phyloP scores from a whole-genome alignment of 2,329 filamentous ascomycete species.

The Epicoccum nigrum region DNA sequence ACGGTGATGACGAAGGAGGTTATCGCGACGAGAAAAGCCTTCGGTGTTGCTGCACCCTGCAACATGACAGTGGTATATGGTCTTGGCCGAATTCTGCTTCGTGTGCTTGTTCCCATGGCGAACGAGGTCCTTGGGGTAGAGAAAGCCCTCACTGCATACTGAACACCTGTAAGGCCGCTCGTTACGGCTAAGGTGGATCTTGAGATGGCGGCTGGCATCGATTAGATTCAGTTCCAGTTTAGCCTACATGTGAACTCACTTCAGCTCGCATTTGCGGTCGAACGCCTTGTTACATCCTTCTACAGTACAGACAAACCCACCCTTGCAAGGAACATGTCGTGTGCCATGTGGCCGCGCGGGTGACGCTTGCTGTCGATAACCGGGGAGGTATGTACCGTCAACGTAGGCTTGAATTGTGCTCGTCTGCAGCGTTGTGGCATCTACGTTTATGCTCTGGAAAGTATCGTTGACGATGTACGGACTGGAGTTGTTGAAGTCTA shows the following conservation, averaged over 20 bases:
- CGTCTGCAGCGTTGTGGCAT: constrained; percentile 37
- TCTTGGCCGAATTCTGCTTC: constrained; percentile 16
- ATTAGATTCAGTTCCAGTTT: constrained; percentile 15
- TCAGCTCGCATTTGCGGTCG: constrained; percentile 43
- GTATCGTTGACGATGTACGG: constrained; percentile 18
- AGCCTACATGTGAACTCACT: constrained; percentile 33
- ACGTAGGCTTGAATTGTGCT: constrained; percentile 36
- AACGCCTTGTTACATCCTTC: constrained; percentile 34
- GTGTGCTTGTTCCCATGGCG: constrained; percentile 40
- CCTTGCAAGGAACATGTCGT: constrained; percentile 33
- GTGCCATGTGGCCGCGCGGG: constrained; percentile 12
- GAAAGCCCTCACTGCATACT: constrained; percentile 39
- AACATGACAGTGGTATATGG: constrained; percentile 29
- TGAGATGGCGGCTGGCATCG: constrained; percentile 38
- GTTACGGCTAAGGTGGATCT: constrained; percentile 33
- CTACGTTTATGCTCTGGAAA: constrained; percentile 25
- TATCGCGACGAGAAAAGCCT: constrained; percentile 46
- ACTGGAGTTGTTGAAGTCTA: not conserved
- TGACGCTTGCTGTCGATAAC: constrained; percentile 27
- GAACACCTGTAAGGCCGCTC: constrained; percentile 43
- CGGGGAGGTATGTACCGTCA: constrained; percentile 38
- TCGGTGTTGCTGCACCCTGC: constrained; percentile 35
- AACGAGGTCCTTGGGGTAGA: constrained; percentile 44
- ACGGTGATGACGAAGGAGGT: constrained; percentile 42
- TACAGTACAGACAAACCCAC: constrained; percentile 34